These are phyloP conservation scores for Psidium guajava DNA, from an alignment of 345 rosid species.

Conservation along the genomic window DNA sequence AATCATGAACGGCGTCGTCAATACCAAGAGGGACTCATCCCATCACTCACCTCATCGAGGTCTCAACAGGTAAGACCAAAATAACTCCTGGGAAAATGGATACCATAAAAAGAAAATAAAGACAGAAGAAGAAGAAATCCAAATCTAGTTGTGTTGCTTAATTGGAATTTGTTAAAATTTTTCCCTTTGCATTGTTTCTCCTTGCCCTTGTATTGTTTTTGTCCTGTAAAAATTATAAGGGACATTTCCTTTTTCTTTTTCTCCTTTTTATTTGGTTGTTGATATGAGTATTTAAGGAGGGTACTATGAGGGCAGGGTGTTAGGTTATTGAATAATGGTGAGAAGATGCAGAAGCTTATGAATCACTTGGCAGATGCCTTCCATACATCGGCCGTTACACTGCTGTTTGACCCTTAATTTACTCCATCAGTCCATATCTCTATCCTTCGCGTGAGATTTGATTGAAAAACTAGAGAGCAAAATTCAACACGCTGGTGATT, in stretches of 20 bases:
- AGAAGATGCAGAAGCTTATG: not conserved
- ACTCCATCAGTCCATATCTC: not conserved
- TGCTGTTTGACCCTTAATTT: not conserved
- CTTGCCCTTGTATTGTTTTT: not conserved
- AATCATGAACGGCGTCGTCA: conserved; percentile 26
- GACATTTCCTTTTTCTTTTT: not conserved
- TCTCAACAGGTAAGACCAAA: conserved; percentile 37
- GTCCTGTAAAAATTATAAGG: not conserved
- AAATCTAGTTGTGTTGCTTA: not conserved
- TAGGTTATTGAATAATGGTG: not conserved
- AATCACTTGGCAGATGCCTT: not conserved
- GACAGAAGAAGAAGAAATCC: not conserved
- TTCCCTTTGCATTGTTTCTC: not conserved
- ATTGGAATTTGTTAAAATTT: not conserved
- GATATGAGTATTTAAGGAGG: not conserved
- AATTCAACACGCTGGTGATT: not conserved
- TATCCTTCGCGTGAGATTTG: not conserved
- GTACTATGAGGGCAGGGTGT: not conserved
- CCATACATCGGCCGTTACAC: not conserved
- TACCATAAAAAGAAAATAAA: not conserved
- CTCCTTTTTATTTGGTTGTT: not conserved
- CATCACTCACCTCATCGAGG: conserved; percentile 30
- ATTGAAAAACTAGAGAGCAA: not conserved
- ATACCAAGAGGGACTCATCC: conserved; percentile 42
- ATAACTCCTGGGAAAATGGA: not conserved